Conservation (phyloP, 2,329 filamentous ascomycete genomes). For the Epicoccum sorghinum region DNA sequence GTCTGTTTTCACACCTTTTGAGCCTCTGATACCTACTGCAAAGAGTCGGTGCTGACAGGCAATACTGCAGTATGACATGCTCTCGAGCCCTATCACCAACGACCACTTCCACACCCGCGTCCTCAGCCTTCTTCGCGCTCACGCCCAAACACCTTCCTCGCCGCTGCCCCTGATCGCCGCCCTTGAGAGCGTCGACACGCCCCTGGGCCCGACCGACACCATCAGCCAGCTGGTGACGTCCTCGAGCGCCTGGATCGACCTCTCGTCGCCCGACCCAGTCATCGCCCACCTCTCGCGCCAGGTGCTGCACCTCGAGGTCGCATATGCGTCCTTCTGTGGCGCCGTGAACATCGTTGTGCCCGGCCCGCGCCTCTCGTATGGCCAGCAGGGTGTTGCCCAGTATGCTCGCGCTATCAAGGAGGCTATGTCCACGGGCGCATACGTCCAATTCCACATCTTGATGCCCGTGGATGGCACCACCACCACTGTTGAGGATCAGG, state of each 20-base stretch:
- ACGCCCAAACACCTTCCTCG: slow-evolving; percentile 55
- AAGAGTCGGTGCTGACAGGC: too few species aligned
- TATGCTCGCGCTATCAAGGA: slow-evolving; percentile 87
- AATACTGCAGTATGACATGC: slow-evolving; percentile 72
- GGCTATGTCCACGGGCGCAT: slow-evolving; percentile 73
- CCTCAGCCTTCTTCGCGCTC: slow-evolving; percentile 63
- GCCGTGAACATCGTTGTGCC: slow-evolving; percentile 81
- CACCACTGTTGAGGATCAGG: slow-evolving; percentile 61
- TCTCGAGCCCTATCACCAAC: slow-evolving; percentile 80
- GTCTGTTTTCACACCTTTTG: background rate
- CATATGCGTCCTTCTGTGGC: slow-evolving; percentile 95
- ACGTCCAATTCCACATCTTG: slow-evolving; percentile 80
- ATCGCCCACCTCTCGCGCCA: slow-evolving; percentile 88
- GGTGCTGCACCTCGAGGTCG: slow-evolving; percentile 86
- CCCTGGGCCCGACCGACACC: slow-evolving; percentile 69
- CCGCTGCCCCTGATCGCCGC: slow-evolving; percentile 61
- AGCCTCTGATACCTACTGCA: too few species aligned
- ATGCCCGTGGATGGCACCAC: slow-evolving; percentile 79
- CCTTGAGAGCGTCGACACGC: slow-evolving; percentile 80
- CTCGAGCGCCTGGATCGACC: slow-evolving; percentile 90
- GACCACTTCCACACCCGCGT: slow-evolving; percentile 73
- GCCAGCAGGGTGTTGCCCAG: slow-evolving; percentile 65
- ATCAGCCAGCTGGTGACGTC: slow-evolving; percentile 78
- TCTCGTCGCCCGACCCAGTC: slow-evolving; percentile 80
- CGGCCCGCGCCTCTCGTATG: slow-evolving; percentile 72